Conservation (phyloP, 331 rosid genomes). For the Erythrophleum ivorense region DNA sequence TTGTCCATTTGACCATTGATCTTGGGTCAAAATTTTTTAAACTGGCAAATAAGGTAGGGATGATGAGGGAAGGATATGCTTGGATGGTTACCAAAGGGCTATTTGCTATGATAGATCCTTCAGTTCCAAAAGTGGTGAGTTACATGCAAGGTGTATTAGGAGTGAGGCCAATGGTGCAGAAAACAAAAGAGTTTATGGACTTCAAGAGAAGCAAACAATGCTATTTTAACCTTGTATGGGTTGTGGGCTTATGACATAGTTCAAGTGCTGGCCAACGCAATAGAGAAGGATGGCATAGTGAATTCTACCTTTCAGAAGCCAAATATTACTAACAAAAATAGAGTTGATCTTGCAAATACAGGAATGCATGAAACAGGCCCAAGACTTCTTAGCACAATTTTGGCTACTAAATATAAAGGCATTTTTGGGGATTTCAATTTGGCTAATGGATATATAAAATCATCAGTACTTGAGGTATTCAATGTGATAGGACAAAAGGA, state of each 20-base stretch:
- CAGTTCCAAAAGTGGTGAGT: neutral
- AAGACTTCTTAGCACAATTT: neutral
- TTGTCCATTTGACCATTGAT: slow-evolving; percentile 42
- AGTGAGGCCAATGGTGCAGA: neutral
- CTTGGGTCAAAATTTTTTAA: slow-evolving; percentile 22
- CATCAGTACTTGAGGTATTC: slow-evolving; percentile 35
- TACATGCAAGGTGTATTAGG: slow-evolving; percentile 42
- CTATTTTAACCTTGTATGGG: slow-evolving; percentile 16
- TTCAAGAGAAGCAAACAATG: neutral
- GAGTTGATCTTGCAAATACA: neutral
- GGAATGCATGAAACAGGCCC: neutral
- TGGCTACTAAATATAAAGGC: slow-evolving; percentile 34
- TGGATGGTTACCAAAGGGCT: slow-evolving; percentile 43
- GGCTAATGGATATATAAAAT: slow-evolving; percentile 13
- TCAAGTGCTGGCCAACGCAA: slow-evolving; percentile 46
- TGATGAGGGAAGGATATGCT: slow-evolving; percentile 40
- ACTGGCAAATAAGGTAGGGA: neutral
- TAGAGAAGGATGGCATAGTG: slow-evolving; percentile 12
- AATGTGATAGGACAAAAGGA: slow-evolving; percentile 24
- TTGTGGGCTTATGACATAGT: slow-evolving; percentile 51
- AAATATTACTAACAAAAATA: neutral
- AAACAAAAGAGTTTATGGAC: neutral
- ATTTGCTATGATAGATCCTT: slow-evolving; percentile 9
- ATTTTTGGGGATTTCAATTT: slow-evolving; percentile 37
- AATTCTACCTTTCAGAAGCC: neutral